Evolutionary conservation across 1,284 basidiomycete genomes (phyloP), one percentile per base, ranked within the genome.

Genomic region (Chalciporus sp.): DNA sequence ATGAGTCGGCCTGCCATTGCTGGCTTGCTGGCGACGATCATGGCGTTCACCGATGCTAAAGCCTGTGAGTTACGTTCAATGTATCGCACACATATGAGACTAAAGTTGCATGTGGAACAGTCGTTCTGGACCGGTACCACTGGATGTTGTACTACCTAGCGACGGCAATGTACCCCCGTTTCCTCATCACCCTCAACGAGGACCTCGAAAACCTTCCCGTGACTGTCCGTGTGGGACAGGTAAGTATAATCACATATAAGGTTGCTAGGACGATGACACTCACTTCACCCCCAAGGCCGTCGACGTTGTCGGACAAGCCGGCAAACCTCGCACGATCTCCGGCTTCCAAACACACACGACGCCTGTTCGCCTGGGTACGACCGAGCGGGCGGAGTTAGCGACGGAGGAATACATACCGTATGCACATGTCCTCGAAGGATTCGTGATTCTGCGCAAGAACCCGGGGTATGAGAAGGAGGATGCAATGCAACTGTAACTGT

Each of bases 71-170:
- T 14, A 14, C 33, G 20, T 33, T 33, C 31, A 33, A 4, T 14
- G 12, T 14, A 16, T 16, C 12, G 14, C 12, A 33, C 31, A 14
- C 6, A 14, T 33, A 2, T 33, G 31, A 14, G 12, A 33, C 31
- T 33, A 56, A 4, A 29, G 41, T 42, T 27, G 29, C 39, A 45
- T 28, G 14, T 8, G 4, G 35, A 20, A 47, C 61, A 94, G 93
- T 97, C 68, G 81, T 99, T 4, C 82, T 99, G 28, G 94, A 95
- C 69, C 95, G 90, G 72, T 90, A 92, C 60, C 96, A 98, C 74
- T 99, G 97, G 97, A 96, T 98, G 94, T 76, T 99, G 52, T 99
- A 92, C 79, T 95, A 95, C 81, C 83, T 99, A 43, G 87, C 88
- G 9, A 86, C 94, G 7, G 91, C 95, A 55, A 99, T 99, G 95